Conservation (phyloP, 2,329 filamentous ascomycete genomes). For the Alternaria sp. region DNA sequence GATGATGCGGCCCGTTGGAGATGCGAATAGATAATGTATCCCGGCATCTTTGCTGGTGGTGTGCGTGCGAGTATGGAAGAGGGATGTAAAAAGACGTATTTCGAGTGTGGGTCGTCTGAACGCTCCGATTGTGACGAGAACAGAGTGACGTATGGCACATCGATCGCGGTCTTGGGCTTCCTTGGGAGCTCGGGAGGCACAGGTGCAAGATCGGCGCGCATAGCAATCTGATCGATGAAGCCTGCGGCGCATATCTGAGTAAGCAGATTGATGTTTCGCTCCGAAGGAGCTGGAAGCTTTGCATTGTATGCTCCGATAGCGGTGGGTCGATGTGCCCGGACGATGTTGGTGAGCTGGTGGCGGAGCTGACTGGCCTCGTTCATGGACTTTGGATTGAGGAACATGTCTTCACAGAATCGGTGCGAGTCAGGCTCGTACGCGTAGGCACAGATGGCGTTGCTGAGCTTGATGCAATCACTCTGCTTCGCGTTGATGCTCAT, state of each 20-base stretch:
- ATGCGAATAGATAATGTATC: conserved; percentile 86
- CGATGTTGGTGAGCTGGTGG: conserved; percentile 79
- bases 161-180: conserved; percentile 83
- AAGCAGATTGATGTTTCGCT: conserved; percentile 74
- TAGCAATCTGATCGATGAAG: conserved; percentile 92
- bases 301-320: conserved; percentile 48
- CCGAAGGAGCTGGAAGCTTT: conserved; percentile 64
- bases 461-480: conserved; percentile 87
- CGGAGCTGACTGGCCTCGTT: conserved; percentile 85
- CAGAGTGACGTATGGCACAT: conserved; percentile 89
- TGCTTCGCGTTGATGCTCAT: conserved; percentile 78
- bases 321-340: conserved; percentile 72
- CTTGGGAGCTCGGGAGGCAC: conserved; percentile 60
- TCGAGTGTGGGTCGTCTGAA: conserved; percentile 59
- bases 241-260: conserved; percentile 92
- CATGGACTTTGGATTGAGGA: conserved; percentile 85
- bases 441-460: conserved; percentile 88
- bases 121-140: conserved; percentile 65
- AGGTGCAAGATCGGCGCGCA: conserved; percentile 85
- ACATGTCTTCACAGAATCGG: conserved; percentile 80
- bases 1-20: conserved; percentile 72
- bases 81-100: conserved; percentile 86
- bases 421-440: conserved; percentile 59
- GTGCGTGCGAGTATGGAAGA: conserved; percentile 76
- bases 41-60: conserved; percentile 65